phyloP scores from a whole-genome alignment of 495 filamentous ascomycete genomes.

The Trichoderma asperelloides region DNA sequence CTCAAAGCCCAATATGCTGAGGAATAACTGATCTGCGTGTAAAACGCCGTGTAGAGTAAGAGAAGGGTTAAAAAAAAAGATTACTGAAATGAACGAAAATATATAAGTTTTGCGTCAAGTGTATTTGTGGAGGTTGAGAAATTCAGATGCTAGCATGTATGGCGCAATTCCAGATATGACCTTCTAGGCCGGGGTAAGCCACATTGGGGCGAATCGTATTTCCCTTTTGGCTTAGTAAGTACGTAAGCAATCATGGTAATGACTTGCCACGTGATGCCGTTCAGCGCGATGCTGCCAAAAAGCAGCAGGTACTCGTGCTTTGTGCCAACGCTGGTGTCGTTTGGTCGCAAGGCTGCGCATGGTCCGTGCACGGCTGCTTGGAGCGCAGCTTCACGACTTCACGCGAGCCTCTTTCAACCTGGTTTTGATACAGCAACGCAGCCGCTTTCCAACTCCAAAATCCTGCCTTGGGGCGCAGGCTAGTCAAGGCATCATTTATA shows the following conservation, averaged over 20 bases:
- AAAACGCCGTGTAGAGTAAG: not conserved
- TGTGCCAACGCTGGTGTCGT: not conserved
- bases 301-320: not conserved
- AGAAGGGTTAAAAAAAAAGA: not conserved
- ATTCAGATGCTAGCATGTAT: not conserved
- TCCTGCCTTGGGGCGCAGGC: not conserved
- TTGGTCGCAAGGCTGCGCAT: not conserved
- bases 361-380: slow-evolving; percentile 12
- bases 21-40: not conserved
- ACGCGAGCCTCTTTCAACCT: not conserved
- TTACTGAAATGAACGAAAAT: not conserved
- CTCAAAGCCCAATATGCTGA: not conserved
- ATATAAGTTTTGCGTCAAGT: not conserved
- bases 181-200: not conserved
- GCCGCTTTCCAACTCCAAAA: not conserved
- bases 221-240: not conserved
- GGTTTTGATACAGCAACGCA: slow-evolving; percentile 10
- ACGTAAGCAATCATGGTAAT: not conserved
- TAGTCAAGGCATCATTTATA: not conserved
- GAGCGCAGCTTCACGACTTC: slow-evolving; percentile 6
- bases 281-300: not conserved
- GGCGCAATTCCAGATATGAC: not conserved
- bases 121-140: not conserved
- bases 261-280: not conserved
- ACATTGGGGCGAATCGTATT: not conserved